phyloP scores from a whole-genome alignment of 192 early-diverging fungal genomes.

The Helicostylum pulchrum region DNA sequence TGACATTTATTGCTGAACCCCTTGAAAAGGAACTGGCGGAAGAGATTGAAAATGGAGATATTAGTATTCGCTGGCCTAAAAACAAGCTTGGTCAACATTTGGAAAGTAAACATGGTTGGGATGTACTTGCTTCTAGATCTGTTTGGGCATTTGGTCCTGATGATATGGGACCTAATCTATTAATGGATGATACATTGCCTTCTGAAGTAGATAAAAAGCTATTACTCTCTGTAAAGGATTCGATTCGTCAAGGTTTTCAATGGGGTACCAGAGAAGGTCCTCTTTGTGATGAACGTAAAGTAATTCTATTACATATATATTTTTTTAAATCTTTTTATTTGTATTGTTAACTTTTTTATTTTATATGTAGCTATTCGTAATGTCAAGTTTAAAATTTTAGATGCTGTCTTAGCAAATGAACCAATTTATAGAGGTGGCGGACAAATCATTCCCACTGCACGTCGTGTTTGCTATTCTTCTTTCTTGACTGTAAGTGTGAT shows the following conservation, averaged over 20 bases:
- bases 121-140: constrained; percentile 86
- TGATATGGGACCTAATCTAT: constrained; percentile 86
- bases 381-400: constrained; percentile 92
- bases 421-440: constrained; percentile 92
- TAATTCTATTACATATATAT: neutral
- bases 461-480: constrained; percentile 95
- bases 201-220: constrained; percentile 86
- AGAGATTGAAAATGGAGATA: constrained; percentile 82
- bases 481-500: constrained; percentile 72
- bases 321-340: neutral
- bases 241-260: constrained; percentile 93
- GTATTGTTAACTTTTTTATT: constrained; percentile 1
- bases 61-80: constrained; percentile 71
- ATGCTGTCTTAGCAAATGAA: constrained; percentile 77
- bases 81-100: constrained; percentile 77
- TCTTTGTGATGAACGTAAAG: constrained; percentile 91
- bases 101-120: constrained; percentile 87
- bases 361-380: constrained; percentile 76
- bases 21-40: constrained; percentile 87
- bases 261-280: constrained; percentile 98
- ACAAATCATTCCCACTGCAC: constrained; percentile 94
- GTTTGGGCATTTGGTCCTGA: constrained; percentile 99
- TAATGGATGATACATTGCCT: constrained; percentile 95
- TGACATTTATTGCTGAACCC: constrained; percentile 95
- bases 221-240: constrained; percentile 75